Evolutionary conservation across 192 early-diverging fungal genomes (phyloP).

Genomic region (Backusella tarrabulga): DNA sequence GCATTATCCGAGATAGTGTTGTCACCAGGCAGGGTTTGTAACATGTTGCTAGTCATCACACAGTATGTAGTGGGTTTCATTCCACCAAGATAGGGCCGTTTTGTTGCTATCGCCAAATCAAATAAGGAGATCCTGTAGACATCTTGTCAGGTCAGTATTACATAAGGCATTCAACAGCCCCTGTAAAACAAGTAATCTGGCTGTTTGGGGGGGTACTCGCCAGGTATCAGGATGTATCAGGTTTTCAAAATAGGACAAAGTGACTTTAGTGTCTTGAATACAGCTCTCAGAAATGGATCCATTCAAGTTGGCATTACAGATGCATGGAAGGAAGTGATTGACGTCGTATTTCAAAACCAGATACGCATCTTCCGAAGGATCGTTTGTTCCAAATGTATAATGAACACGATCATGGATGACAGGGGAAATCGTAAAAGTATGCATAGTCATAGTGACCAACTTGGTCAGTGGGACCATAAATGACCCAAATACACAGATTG

Average conservation of each 20-base stretch:
- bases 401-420: slow-evolving; percentile 14
- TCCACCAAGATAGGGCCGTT: slow-evolving; percentile 22
- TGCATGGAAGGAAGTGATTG: background rate
- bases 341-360: background rate
- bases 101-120: slow-evolving; percentile 17
- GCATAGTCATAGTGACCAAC: slow-evolving; percentile 33
- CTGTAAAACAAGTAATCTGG: slow-evolving; percentile 24
- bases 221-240: slow-evolving; percentile 36
- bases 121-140: slow-evolving; percentile 33
- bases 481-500: slow-evolving; percentile 3
- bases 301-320: slow-evolving; percentile 22
- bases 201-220: slow-evolving; percentile 35
- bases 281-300: slow-evolving; percentile 30
- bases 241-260: slow-evolving; percentile 39
- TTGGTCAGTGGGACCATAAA: slow-evolving; percentile 17
- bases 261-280: slow-evolving; percentile 38
- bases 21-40: slow-evolving; percentile 31
- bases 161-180: slow-evolving; percentile 39
- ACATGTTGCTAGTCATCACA: slow-evolving; percentile 48
- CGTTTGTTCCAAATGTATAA: background rate
- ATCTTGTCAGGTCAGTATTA: slow-evolving; percentile 39
- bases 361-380: background rate
- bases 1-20: slow-evolving; percentile 38
- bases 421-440: slow-evolving; percentile 30
- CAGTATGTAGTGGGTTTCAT: slow-evolving; percentile 36